Conservation (phyloP, 2,329 filamentous ascomycete genomes). For the Colletotrichum eleusines region DNA sequence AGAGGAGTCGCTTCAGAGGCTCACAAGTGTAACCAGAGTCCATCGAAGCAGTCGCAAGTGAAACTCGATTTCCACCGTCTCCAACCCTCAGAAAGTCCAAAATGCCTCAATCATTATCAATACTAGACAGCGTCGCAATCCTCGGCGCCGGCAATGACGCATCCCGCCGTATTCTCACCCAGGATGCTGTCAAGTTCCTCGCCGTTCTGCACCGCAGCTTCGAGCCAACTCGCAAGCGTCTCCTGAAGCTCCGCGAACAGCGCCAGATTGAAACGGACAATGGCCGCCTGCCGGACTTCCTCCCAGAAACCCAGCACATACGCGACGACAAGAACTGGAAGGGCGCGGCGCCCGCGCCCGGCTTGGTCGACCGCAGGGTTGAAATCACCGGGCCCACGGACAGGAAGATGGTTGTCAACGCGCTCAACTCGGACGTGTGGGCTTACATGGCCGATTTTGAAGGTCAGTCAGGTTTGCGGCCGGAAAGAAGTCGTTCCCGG, state of each 20-base stretch:
- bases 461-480: not conserved
- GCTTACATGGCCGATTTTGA: slow-evolving; percentile 97
- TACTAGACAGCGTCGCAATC: slow-evolving; percentile 72
- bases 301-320: slow-evolving; percentile 89
- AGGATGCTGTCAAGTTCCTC: slow-evolving; percentile 84
- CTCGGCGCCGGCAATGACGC: slow-evolving; percentile 78
- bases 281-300: slow-evolving; percentile 84
- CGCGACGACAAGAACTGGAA: slow-evolving; percentile 89
- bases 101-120: slow-evolving; percentile 27
- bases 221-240: slow-evolving; percentile 82
- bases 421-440: slow-evolving; percentile 89
- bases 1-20: not conserved
- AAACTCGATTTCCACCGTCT: not conserved
- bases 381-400: slow-evolving; percentile 94
- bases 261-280: slow-evolving; percentile 89
- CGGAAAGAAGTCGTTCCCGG: not conserved
- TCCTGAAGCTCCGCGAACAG: slow-evolving; percentile 81
- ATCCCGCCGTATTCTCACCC: slow-evolving; percentile 84
- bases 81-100: not conserved
- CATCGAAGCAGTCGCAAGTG: not conserved
- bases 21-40: not conserved
- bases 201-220: slow-evolving; percentile 89
- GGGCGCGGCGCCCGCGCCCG: slow-evolving; percentile 85
- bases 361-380: slow-evolving; percentile 84
- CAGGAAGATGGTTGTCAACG: slow-evolving; percentile 95